Evolutionary conservation across 2,329 filamentous ascomycete genomes (phyloP), one percentile per base, ranked within the genome.

Genomic region (Paracoccidioides lutzii): DNA sequence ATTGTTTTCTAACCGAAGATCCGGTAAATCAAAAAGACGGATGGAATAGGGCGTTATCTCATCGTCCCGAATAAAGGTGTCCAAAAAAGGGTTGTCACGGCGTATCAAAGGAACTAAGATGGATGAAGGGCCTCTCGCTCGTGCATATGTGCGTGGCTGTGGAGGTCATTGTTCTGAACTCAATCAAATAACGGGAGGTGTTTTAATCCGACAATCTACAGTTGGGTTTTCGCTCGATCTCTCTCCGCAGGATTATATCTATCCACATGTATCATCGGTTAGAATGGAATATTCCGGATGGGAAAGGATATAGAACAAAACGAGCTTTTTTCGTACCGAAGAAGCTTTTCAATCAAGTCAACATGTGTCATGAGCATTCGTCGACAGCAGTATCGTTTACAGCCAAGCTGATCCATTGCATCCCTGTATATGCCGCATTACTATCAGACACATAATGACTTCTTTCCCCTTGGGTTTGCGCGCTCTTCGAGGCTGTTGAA

Each of bases 341-440:
- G 82, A 52, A 98, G 82, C 76, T 98, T 98, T 79, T 98, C 93
- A 65, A 98, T 96, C 59, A 98, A 79, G 71, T 98, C 93, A 66
- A 98, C 93, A 74, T 98, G 93, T 58, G 93, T 98, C 87, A 98
- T 96, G 73, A 98, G 84, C 93, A 98, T 98, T 67, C 93, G 87
- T 65, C 93, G 88, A 77, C 93, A 98, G 81, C 93, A 98, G 78
- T 98, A 98, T 64, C 93, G 83, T 74, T 89, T 91, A 67, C 94
- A 86, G 56, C 90, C 90, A 54, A 98, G 83, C 69, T 90, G 81
- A 73, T 97, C 90, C 86, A 98, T 95, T 44, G 91, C 93, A 70
- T 96, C 90, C 67, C 93, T 96, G 64, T 67, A 54, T 7, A 45
- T 15, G 54, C 8, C 45, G 55, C 55, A 40, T 35, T 35, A 42